Base-by-base conservation (phyloP, 257 asterid species). In the Forsythia viridissima region DNA sequence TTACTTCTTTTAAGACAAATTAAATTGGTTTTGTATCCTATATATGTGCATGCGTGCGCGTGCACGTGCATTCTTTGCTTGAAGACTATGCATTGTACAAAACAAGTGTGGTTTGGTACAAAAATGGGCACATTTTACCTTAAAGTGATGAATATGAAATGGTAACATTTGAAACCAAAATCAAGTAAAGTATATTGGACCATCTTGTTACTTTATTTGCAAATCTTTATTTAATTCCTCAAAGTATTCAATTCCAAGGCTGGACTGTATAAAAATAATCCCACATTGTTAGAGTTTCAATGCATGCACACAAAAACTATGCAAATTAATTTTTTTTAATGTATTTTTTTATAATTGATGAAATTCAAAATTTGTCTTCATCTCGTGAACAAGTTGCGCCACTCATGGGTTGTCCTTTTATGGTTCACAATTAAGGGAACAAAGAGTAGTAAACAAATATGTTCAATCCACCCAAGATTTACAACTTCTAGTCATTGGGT, bases 11-110 rank as follows among this genome's bases (percentile, higher is more conserved):
- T 72, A 72, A 81, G 82, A 66, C n/a, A 61, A 41, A n/a, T 80
- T 80, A 77, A 48, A 66, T 87, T 72, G 61, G 69, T 42, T 79
- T 61, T 74, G n/a, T 57, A n/a, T 44, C 65, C 4, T 57, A 10
- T 44, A 66, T 24, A 70, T 42, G 83, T 68, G 90, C 86, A 77
- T 77, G 87, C 85, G 85, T 24, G 24, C 87, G 84, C 46, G 78
- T 84, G 90, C 87, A 83, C 86, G 87, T 86, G 85, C 66, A 40
- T 67, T 76, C 71, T 52, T 43, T 80, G 85, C 85, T 84, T 68
- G 81, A 78, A 84, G 78, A 78, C 84, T 70, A 67, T 81, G 85
- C 88, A 77, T 77, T 73, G 85, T 85, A 84, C 80, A 75, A 77
- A 81, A 81, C 82, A 69, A 79, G 80, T 43, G 21, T 72, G 55